Percentiles rank a stretch among this genome's conserved stretches.
These are phyloP conservation scores for Artomyces pyxidatus DNA, from an alignment of 768 basidiomycete genomes.

Conservation along the genomic window DNA sequence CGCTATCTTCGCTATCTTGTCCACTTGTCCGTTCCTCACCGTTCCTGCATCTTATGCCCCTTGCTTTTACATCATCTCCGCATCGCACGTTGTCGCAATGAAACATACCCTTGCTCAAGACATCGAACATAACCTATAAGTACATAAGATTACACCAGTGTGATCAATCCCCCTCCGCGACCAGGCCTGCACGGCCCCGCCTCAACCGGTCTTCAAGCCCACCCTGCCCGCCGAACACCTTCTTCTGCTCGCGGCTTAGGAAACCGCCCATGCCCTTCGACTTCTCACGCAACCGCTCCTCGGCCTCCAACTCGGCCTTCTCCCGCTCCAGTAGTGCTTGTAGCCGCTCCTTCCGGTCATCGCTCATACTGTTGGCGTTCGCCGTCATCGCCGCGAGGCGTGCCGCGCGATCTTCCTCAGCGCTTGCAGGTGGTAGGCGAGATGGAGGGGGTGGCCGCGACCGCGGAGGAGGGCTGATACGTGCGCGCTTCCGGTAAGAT, in stretches of 20 bases:
- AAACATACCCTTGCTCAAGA: no score
- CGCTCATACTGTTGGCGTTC: slow-evolving; percentile 58
- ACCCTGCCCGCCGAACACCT: slow-evolving; percentile 70
- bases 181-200: slow-evolving; percentile 64
- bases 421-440: slow-evolving; percentile 9
- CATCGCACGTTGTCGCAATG: no score
- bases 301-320: slow-evolving; percentile 66
- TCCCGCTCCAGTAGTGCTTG: slow-evolving; percentile 64
- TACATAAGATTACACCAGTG: no score
- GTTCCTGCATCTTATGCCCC: neutral
- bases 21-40: neutral
- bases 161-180: slow-evolving; percentile 50
- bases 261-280: slow-evolving; percentile 77
- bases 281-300: slow-evolving; percentile 58
- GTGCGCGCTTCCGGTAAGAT: slow-evolving; percentile 38
- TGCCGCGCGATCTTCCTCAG: slow-evolving; percentile 57
- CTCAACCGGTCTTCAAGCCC: slow-evolving; percentile 73
- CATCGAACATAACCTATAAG: no score
- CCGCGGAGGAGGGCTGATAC: slow-evolving; percentile 37
- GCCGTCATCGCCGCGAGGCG: slow-evolving; percentile 87
- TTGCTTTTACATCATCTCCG: no score
- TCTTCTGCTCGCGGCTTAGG: slow-evolving; percentile 76
- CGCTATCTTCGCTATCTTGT: neutral
- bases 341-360: slow-evolving; percentile 67
- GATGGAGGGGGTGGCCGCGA: slow-evolving; percentile 19